Evolutionary conservation across 2,329 filamentous ascomycete species (phyloP), one percentile per base, ranked within the genome.

Genomic region (Colletotrichum graminicola): DNA sequence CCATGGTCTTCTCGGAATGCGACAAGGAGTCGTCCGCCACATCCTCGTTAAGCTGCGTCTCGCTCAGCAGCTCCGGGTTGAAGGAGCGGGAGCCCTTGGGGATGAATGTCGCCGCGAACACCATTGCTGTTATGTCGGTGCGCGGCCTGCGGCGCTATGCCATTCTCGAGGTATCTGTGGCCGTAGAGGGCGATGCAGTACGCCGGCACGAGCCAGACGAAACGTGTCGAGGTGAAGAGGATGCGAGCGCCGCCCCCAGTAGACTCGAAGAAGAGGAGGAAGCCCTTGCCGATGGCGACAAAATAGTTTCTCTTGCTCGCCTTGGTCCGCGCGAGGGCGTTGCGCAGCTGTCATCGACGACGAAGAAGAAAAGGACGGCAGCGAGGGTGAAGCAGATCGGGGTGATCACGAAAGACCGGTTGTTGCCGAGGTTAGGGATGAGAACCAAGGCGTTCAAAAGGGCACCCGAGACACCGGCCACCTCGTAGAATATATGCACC

Each of bases 141-240:
- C 12, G 85, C 84, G 23, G 87, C 77, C 41, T 82, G 80, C 0
- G 84, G 84, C 0, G 82, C 82, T 49, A 87, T 81, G 29, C 81
- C 82, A 72, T 86, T 86, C 75, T 87, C 85, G 52, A 87, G 81
- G 71, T 86, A 87, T 29, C 85, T 79, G 73, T 87, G 85, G 2
- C 80, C 84, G 74, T 87, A 87, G 11, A 87, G 79, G 1, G 84
- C 84, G 56, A 87, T 75, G 0, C 84, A 81, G 72, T 87, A 87
- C 45, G 84, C 82, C 8, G 85, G 83, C 6, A 86, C 75, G 36
- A 87, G 79, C 85, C 85, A 87, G 73, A 86, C 76, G 74, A 86
- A 86, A 70, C 84, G 82, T 36, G 84, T 80, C 36, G 80, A 82
- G 2, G 81, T 83, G 75, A 85, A 83, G 59, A 87, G 81, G 55